Percentiles rank a stretch among this genome's conserved stretches.
These are phyloP conservation scores for Euryodendron excelsum DNA, from an alignment of 148 eudicot species.

Conservation along the genomic window DNA sequence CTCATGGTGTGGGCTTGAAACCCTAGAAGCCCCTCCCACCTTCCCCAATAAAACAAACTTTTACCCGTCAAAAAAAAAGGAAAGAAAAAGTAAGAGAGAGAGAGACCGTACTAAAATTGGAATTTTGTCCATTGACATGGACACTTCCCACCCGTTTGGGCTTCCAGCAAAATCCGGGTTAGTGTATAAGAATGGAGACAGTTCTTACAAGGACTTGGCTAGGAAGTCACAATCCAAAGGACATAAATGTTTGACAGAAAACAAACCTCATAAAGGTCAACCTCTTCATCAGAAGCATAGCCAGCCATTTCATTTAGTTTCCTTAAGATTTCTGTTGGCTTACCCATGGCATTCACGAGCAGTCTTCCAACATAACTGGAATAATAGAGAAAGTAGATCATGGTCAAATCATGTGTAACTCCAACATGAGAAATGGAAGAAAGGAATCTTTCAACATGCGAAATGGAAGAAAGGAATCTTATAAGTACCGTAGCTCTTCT, in stretches of 20 bases:
- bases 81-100: too few species aligned
- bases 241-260: neutral
- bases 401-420: neutral
- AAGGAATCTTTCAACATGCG: too few species aligned
- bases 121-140: too few species aligned
- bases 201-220: neutral
- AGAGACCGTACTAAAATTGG: too few species aligned
- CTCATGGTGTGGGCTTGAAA: too few species aligned
- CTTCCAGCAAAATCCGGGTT: neutral
- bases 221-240: neutral
- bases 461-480: too few species aligned
- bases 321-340: constrained; percentile 9
- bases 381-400: neutral
- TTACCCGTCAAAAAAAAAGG: too few species aligned
- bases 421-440: constrained; percentile 10
- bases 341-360: constrained; percentile 19
- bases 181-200: neutral
- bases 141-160: neutral
- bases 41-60: too few species aligned
- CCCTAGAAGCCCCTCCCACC: too few species aligned
- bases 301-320: constrained; percentile 39
- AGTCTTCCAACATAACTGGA: constrained; percentile 27
- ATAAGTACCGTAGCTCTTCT: constrained; percentile 68
- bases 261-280: constrained; percentile 34
- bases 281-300: constrained; percentile 35